Base-by-base conservation (phyloP, 2,329 filamentous ascomycete species). In the Colletotrichum viniferum region DNA sequence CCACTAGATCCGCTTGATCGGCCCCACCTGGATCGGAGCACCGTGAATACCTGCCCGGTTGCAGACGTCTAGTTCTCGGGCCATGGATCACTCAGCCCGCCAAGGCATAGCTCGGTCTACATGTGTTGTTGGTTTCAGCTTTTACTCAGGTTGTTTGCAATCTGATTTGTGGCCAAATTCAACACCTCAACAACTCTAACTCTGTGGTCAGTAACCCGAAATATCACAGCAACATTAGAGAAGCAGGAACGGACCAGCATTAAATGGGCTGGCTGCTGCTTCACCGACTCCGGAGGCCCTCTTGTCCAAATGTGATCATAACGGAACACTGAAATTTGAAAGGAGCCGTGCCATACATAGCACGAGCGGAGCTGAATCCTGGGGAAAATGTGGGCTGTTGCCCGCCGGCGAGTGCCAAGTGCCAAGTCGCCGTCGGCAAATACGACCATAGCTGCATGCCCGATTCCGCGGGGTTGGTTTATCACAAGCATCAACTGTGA, bases 41-140 rank as follows among this genome's bases (percentile, higher is more conserved):
- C 16, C 0, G 0, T 38, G 36, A 38, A 43, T 43, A 43, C 16
- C 0, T 18, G 36, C 36, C 4, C 36, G 1, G 36, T 43, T 2
- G 16, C 0, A 10, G 36, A 18, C 36, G n/a, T 16, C 36, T 16
- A 43, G 8, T 9, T 5, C 4, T 43, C 16, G 0, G 36, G 16
- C 36, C 4, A n/a, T 8, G 8, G 36, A 4, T 43, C 36, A 0
- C 36, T 43, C 36, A 43, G 8, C 36, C 10, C 0, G 36, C 16
- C 7, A 43, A 43, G 4, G 16, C 0, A 10, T 18, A 1, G 36
- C 36, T 43, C 36, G 16, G 16, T 43, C 2, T 3, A 43, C 16
- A 4, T 10, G 8, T 4, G 16, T 43, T 43, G 16, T 5, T 0
- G 0, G 16, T 1, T 43, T 18, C 0, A 18, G 8, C 16, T 43